Base-by-base conservation (phyloP, 2,329 filamentous ascomycete species). In the Calycina herbarum region DNA sequence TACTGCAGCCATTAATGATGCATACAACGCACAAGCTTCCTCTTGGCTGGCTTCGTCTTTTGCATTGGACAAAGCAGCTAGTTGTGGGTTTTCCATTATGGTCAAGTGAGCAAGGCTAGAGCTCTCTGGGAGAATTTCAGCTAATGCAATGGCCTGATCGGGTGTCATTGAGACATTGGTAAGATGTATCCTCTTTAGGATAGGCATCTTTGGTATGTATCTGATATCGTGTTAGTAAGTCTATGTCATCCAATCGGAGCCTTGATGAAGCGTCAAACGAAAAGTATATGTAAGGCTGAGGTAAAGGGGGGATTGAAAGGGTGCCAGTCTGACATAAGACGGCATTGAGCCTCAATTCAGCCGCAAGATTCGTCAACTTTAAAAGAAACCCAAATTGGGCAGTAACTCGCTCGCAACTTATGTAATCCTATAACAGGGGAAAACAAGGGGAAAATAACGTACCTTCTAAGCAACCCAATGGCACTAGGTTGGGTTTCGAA, bases 1-100 rank as follows among this genome's bases (percentile, higher is more conserved):
- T 0, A 93, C 90, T 0, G 94, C 94, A 5, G 93, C 91, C 80
- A 97, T 89, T 24, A 98, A 83, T 1, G 94, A 97, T 0, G 95
- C 93, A 76, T 96, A 98, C 6, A 98, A 79, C 0, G 95, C 95
- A 72, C 92, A 97, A 0, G 95, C 94, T 78, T 98, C 94, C 78
- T 98, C 94, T 77, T 97, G 93, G 1, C 83, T 85, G 64, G 88
- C 88, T 72, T 95, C 92, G 5, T 92, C 91, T 61, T 84, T 90
- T 0, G 93, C 91, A 67, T 87, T 85, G 5, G 93, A 89, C 29
- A 97, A 83, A 58, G 85, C 85, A 27, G 85, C 82, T 4, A 97
- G 80, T 67, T 88, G 84, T 0, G 87, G 83, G 72, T 99, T 99
- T 70, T 95, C 91, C 48, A 96, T 80, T 3, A 98, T 85, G 73